A percentile compares a stretch with the other conserved stretches of the same genome.
phyloP scores from a whole-genome alignment of 2,329 filamentous ascomycete genomes.

The Mariannaea elegans region DNA sequence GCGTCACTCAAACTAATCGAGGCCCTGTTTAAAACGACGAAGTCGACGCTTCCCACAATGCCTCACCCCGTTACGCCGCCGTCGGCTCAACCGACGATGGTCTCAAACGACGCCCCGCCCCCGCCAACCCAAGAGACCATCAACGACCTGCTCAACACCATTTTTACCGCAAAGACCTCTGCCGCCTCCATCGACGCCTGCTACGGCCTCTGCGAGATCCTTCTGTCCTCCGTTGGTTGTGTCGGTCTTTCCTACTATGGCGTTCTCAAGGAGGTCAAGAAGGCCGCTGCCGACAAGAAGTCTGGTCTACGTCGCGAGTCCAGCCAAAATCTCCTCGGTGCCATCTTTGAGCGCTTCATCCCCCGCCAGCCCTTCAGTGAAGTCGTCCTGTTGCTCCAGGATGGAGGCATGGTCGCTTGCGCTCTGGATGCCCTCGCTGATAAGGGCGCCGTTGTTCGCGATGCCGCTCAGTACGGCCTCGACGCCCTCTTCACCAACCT shows the following conservation, averaged over 20 bases:
- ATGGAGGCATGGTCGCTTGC: conserved; percentile 75
- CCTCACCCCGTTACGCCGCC: conserved; percentile 61
- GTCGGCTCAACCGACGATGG: conserved; percentile 47
- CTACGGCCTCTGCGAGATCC: conserved; percentile 68
- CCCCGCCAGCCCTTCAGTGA: conserved; percentile 80
- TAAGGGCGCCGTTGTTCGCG: conserved; percentile 87
- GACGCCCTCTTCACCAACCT: conserved; percentile 86
- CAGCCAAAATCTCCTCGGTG: conserved; percentile 93
- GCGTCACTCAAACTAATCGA: conserved; percentile 27
- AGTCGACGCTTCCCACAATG: conserved; percentile 45
- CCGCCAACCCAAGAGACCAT: conserved; percentile 74
- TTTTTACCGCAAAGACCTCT: conserved; percentile 76
- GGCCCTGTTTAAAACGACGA: conserved; percentile 27
- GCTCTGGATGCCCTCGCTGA: conserved; percentile 89
- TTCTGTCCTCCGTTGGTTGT: conserved; percentile 64
- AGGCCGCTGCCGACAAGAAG: conserved; percentile 94
- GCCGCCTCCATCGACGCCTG: conserved; percentile 72
- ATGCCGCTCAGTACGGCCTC: conserved; percentile 92
- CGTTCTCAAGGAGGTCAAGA: conserved; percentile 64
- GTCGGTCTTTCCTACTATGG: conserved; percentile 63
- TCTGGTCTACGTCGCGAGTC: conserved; percentile 85
- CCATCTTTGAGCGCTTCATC: conserved; percentile 90
- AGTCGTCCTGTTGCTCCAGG: conserved; percentile 82
- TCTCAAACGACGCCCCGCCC: conserved; percentile 58
- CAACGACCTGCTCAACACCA: conserved; percentile 68